Evolutionary conservation across 176 grass and related monocot species (phyloP), one percentile per base, ranked within the genome.

Genomic region (Poa pratensis): DNA sequence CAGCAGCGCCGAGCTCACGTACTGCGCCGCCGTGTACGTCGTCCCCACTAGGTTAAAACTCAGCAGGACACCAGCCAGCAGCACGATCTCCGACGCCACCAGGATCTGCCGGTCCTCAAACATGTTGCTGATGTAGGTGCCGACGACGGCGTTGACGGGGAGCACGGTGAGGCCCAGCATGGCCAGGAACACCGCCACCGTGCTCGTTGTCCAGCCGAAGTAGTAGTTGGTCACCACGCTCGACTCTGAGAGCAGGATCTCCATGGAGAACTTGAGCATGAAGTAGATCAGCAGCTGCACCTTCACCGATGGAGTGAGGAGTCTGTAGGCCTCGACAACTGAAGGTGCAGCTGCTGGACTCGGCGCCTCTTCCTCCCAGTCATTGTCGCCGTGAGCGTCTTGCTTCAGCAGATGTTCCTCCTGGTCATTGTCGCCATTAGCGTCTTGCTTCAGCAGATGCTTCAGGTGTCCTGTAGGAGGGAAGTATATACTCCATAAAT

Each of bases 111-210:
- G 14, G 45, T 75, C 72, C 72, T 75, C 72, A 15, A 75, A 75
- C 72, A 75, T 75, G 72, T 75, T 75, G 46, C 72, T 75, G 72
- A 75, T 75, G 72, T 75, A 75, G 15, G 46, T 75, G 72, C 72
- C 72, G 7, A 75, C 46, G 7, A 75, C 46, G 7, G 72, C 72
- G 16, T 75, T 75, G 72, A 75, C 27, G 46, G 72, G 72, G 46
- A 75, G 72, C 22, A 75, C 72, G 0, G 72, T 75, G 15, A 75
- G 43, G 3, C 72, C 72, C 15, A 75, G 46, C 15, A 13, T 48
- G 22, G 72, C 72, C 46, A 75, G 72, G 72, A 75, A 75, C 24
- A 75, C 16, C 3, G 72, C 72, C 15, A 75, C 72, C 46, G 72
- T 30, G 72, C 46, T 19, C 46, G 72, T 75, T 7, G 24, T 75